Evolutionary conservation across 2,329 filamentous ascomycete genomes (phyloP).

Genomic region (Botrytis fragariae): DNA sequence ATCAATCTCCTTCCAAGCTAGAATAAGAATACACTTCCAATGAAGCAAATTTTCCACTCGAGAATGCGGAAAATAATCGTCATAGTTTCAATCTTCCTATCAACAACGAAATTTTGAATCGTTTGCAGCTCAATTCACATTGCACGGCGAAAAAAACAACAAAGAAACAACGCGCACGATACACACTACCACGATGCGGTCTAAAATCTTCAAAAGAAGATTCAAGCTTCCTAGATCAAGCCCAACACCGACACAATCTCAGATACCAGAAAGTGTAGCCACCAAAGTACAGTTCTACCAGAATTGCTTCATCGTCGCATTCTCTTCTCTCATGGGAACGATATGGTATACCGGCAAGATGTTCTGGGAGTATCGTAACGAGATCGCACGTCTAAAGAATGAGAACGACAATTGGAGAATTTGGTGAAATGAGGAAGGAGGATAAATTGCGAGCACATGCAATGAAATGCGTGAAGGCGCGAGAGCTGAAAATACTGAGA

Average conservation of each 20-base stretch:
- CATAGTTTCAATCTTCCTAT: background rate
- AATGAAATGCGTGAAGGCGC: background rate
- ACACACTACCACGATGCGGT: background rate
- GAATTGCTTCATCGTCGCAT: background rate
- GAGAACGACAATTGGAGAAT: background rate
- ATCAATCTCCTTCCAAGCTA: background rate
- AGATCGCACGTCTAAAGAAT: background rate
- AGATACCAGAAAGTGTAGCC: background rate
- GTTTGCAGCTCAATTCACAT: background rate
- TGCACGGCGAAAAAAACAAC: background rate
- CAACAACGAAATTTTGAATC: background rate
- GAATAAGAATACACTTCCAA: background rate
- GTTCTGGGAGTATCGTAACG: background rate
- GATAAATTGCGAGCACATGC: background rate
- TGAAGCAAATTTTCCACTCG: too few species aligned
- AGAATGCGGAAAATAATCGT: background rate
- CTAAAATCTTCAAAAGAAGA: background rate
- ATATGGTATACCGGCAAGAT: background rate
- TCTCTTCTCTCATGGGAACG: background rate
- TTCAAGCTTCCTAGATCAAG: background rate
- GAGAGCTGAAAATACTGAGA: background rate
- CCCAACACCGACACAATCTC: background rate
- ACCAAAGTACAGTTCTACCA: background rate
- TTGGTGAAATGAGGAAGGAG: background rate
- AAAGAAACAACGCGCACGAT: background rate